A percentile compares a stretch with the other conserved stretches of the same genome.
Evolutionary conservation across 768 basidiomycete species (phyloP).

Genomic region (Lactarius sp.): DNA sequence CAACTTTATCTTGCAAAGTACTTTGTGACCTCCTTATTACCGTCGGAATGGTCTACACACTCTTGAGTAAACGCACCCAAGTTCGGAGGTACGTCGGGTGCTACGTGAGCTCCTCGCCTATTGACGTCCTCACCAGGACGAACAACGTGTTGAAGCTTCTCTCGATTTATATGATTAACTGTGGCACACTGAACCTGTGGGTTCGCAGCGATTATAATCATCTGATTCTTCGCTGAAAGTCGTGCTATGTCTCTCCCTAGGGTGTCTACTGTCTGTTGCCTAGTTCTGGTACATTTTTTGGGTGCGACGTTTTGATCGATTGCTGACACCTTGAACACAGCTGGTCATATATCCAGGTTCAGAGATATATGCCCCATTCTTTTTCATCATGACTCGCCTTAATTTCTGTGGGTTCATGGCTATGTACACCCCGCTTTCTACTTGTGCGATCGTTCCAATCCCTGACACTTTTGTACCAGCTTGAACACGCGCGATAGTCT

Average conservation of each 20-base stretch:
- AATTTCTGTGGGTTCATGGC: conserved; percentile 6
- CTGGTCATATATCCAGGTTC: not conserved
- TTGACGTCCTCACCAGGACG: not conserved
- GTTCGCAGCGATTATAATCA: not conserved
- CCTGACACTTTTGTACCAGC: not conserved
- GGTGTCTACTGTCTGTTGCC: not conserved
- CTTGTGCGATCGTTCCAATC: not conserved
- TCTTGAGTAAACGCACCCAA: not conserved
- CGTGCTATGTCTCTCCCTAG: not conserved
- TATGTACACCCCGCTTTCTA: not conserved
- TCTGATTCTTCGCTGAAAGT: not conserved
- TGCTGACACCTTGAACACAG: not conserved
- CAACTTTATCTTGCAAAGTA: not conserved
- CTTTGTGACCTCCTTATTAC: conserved; percentile 1
- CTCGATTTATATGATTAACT: conserved; percentile 1
- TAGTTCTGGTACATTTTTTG: not conserved
- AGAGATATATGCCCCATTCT: not conserved
- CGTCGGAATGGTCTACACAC: conserved; percentile 1
- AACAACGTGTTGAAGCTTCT: not conserved
- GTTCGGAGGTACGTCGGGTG: not conserved
- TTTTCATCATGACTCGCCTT: not conserved
- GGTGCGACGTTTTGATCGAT: not conserved
- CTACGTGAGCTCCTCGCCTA: not conserved
- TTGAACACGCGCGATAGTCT: conserved; percentile 1
- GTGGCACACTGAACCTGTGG: conserved; percentile 3